A percentile compares a stretch with the other conserved stretches of the same genome.
phyloP scores from a whole-genome alignment of 148 eudicot species.

The Silene latifolia region DNA sequence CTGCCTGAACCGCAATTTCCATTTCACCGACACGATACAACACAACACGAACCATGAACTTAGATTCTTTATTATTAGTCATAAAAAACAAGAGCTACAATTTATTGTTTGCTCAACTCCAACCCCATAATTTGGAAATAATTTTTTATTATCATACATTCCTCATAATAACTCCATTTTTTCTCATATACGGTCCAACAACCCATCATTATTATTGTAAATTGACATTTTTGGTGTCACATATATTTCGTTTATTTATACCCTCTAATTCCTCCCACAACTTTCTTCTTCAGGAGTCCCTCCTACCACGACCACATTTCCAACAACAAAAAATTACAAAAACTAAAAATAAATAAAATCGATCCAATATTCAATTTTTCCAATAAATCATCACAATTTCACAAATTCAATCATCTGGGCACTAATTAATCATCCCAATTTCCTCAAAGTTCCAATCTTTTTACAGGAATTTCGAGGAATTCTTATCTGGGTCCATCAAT shows the following conservation, averaged over 20 bases:
- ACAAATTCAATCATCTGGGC: slow-evolving; percentile 18
- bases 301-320: slow-evolving; percentile 33
- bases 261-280: slow-evolving; percentile 1
- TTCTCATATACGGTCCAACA: no score
- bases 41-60: no score
- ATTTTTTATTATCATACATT: no score
- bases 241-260: slow-evolving; percentile 14
- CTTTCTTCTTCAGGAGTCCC: slow-evolving; percentile 28
- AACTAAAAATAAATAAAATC: neutral
- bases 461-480: neutral
- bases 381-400: neutral
- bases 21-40: no score
- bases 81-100: no score
- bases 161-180: no score
- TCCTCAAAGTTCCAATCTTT: slow-evolving; percentile 11
- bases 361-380: neutral
- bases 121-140: no score
- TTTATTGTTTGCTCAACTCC: no score
- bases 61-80: no score
- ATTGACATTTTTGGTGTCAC: no score
- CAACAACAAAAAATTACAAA: slow-evolving; percentile 22
- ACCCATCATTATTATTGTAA: no score
- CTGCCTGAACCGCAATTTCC: no score
- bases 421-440: slow-evolving; percentile 8
- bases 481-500: slow-evolving; percentile 23